Base-by-base conservation (phyloP, 2,329 filamentous ascomycete species). In the Talaromyces sp. region DNA sequence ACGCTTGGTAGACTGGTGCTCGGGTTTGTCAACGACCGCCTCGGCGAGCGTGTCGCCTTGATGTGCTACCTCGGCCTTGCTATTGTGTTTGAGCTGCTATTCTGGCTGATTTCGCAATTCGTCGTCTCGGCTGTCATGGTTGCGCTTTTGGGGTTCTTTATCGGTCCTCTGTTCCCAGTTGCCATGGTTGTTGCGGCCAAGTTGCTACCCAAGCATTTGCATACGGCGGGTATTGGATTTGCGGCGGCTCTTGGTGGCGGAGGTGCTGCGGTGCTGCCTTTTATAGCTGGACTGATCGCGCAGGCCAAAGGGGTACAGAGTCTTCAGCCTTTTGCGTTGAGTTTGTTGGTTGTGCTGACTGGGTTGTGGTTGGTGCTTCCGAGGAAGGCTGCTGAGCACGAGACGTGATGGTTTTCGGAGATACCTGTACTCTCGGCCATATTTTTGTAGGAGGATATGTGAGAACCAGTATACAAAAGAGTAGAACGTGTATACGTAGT, bases 41-140 rank as follows among this genome's bases (percentile, higher is more conserved):
- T 82, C 12, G 83, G 85, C 54, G 52, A 54, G n/a, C 52, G 52
- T 2, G 27, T 54, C 26, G 27, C 27, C 1, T 81, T 88, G 57
- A 73, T 79, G 3, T 63, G 71, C 17, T 93, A 93, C 71, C 79
- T 93, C 1, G 69, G 81, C 2, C 69, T 87, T 7, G 82, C 82
- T 27, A 81, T 90, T 56, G 83, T 69, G 0, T 77, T 91, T 31
- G 82, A 92, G 72, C 75, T 92, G 3, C 72, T 91, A 58, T 92
- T 92, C 79, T 93, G 89, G 89, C 83, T 92, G 3, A 86, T 92
- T 1, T 88, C 89, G 0, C 83, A 83, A 59, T 89, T 91, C 68
- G 79, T 87, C 59, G 85, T 89, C 38, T 88, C 87, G 0, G 85
- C 88, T n/a, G 79, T 91, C 24, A 85, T 88, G 32, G 86, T 91